Evolutionary conservation across 352 stramenopile species (phyloP).

Genomic region (Aphanomyces cochlioides): DNA sequence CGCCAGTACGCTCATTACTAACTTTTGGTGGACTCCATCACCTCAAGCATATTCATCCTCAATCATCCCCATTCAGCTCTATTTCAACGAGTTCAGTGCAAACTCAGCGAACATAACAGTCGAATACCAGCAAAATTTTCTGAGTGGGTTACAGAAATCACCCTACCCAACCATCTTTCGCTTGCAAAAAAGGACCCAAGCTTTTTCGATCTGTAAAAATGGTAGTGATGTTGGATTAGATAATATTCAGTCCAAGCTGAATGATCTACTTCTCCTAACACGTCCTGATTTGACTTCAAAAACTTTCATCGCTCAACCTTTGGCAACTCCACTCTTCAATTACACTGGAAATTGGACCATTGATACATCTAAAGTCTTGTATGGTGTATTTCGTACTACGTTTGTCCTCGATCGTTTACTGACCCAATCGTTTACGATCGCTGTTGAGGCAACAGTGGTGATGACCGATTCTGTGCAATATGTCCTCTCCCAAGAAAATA

Average conservation of each 20-base stretch:
- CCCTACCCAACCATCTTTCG: conserved; percentile 21
- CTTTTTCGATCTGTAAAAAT: conserved; percentile 12
- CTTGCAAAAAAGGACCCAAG: background rate
- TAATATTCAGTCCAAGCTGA: background rate
- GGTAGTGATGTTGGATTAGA: conserved; percentile 4
- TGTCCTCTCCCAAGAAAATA: conserved; percentile 19
- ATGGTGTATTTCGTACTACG: background rate
- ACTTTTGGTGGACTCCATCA: conserved; percentile 16
- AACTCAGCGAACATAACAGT: conserved; percentile 17
- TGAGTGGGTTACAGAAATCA: background rate
- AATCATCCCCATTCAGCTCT: background rate
- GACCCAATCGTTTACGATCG: conserved; percentile 15
- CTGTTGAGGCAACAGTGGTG: conserved; percentile 2
- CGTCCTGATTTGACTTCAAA: background rate
- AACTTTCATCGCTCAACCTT: background rate
- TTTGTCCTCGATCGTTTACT: conserved; percentile 6
- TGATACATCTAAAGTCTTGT: conserved; percentile 8
- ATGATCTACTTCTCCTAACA: background rate
- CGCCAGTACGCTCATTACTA: background rate
- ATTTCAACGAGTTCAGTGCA: conserved; percentile 18
- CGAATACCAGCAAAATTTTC: background rate
- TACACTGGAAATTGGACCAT: conserved; percentile 25
- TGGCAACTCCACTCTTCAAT: background rate
- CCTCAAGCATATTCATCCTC: background rate
- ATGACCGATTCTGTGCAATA: conserved; percentile 1